Percentiles rank a stretch among this genome's conserved stretches.
Evolutionary conservation across 1,284 basidiomycete genomes (phyloP).

Genomic region (Tausonia pullulans): DNA sequence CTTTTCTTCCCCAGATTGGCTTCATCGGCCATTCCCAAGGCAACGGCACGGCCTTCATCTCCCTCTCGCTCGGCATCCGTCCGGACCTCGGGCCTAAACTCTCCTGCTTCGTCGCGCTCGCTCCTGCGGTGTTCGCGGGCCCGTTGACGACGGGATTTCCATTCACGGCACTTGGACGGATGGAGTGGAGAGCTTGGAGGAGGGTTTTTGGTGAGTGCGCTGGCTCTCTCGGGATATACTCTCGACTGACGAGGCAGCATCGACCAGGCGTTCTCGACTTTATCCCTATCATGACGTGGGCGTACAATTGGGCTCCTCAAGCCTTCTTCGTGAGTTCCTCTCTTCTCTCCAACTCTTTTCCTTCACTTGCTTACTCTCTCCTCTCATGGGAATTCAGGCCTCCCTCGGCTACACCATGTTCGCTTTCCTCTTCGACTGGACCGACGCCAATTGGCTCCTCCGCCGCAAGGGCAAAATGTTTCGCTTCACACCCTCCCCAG

Average conservation of each 20-base stretch:
- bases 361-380: neutral
- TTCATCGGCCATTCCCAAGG: conserved; percentile 54
- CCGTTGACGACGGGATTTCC: conserved; percentile 49
- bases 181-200: conserved; percentile 47
- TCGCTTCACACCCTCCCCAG: conserved; percentile 51
- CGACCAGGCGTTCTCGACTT: conserved; percentile 45
- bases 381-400: conserved; percentile 24
- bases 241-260: neutral
- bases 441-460: conserved; percentile 48
- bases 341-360: neutral
- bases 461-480: conserved; percentile 52
- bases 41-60: conserved; percentile 45
- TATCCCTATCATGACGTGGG: conserved; percentile 49
- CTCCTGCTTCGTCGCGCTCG: conserved; percentile 48
- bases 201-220: conserved; percentile 39
- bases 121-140: conserved; percentile 50
- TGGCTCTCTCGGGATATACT: too few relatives aligned
- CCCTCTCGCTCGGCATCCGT: conserved; percentile 46
- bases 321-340: conserved; percentile 35
- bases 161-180: conserved; percentile 40
- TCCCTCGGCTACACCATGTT: conserved; percentile 48
- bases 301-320: conserved; percentile 47
- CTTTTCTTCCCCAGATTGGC: conserved; percentile 36
- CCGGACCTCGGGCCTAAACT: conserved; percentile 46
- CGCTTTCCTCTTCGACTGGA: conserved; percentile 49